Conservation (phyloP, 768 basidiomycete species). For the Solioccasus polychromus region DNA sequence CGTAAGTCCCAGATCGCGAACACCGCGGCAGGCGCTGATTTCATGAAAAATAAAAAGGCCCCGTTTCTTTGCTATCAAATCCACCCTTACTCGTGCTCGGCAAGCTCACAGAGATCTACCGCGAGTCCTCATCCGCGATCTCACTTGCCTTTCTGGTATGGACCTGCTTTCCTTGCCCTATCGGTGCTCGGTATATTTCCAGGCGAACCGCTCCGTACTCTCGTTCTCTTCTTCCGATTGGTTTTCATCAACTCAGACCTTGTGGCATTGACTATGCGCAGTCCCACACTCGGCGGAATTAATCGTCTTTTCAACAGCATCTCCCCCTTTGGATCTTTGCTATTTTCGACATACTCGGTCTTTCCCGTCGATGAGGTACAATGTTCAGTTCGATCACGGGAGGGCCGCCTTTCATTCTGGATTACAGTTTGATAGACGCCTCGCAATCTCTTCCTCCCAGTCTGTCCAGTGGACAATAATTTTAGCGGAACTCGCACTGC, state of each 20-base stretch:
- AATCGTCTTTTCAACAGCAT: slow-evolving; percentile 35
- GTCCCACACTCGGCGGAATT: slow-evolving; percentile 34
- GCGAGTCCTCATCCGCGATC: slow-evolving; percentile 16
- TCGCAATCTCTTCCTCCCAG: slow-evolving; percentile 4
- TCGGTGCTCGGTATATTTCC: slow-evolving; percentile 40
- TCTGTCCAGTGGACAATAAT: slow-evolving; percentile 6
- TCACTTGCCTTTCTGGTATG: slow-evolving; percentile 31
- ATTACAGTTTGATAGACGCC: slow-evolving; percentile 19
- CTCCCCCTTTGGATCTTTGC: slow-evolving; percentile 46
- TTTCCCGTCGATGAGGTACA: slow-evolving; percentile 34
- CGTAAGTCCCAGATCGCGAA: slow-evolving; percentile 20
- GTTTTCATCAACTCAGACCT: slow-evolving; percentile 34
- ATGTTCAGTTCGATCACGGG: slow-evolving; percentile 26
- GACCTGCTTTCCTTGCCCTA: slow-evolving; percentile 34
- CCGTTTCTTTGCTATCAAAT: slow-evolving; percentile 30
- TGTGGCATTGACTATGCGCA: slow-evolving; percentile 33
- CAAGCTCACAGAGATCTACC: slow-evolving; percentile 24
- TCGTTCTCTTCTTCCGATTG: slow-evolving; percentile 47
- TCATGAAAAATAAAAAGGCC: slow-evolving; percentile 29
- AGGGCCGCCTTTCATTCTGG: slow-evolving; percentile 12
- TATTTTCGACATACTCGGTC: slow-evolving; percentile 29
- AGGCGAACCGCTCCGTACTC: slow-evolving; percentile 46
- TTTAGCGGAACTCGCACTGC: slow-evolving; percentile 6
- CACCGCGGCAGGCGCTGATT: slow-evolving; percentile 30
- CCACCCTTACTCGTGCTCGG: slow-evolving; percentile 26